These are phyloP conservation scores for Axilococcus clingmanii DNA, from an alignment of 139 green algal species.

Conservation along the genomic window DNA sequence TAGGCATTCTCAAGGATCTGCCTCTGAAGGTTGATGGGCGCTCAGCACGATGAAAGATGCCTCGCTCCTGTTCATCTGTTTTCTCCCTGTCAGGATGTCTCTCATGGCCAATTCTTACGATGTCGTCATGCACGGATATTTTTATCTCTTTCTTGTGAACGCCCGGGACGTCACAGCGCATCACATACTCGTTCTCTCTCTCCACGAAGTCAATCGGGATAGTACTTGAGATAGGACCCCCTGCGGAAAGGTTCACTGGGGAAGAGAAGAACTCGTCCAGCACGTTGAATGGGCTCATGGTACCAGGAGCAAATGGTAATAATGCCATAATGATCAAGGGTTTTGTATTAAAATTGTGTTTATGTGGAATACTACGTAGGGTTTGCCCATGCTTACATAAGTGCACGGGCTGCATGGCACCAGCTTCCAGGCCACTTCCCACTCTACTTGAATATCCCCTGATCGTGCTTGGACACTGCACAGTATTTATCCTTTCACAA, in stretches of 20 bases:
- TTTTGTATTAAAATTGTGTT: neutral
- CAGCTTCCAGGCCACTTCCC: too few species aligned
- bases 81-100: conserved; percentile 11
- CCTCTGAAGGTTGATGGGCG: conserved; percentile 18
- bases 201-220: conserved; percentile 20
- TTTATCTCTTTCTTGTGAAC: conserved; percentile 17
- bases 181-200: conserved; percentile 16
- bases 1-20: conserved; percentile 23
- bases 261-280: neutral
- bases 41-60: conserved; percentile 20
- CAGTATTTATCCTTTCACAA: conserved; percentile 77
- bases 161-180: conserved; percentile 18
- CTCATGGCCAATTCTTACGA: conserved; percentile 22
- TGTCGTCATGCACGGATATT: conserved; percentile 11
- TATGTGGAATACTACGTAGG: too few species aligned
- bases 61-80: conserved; percentile 15
- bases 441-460: too few species aligned
- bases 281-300: too few species aligned
- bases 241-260: neutral
- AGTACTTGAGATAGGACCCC: too few species aligned
- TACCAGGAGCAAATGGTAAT: too few species aligned
- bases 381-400: too few species aligned
- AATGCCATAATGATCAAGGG: neutral
- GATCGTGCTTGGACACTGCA: too few species aligned
- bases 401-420: too few species aligned